Evolutionary conservation across 2,329 filamentous ascomycete species (phyloP).

Genomic region (Teratosphaeria nubilosa): DNA sequence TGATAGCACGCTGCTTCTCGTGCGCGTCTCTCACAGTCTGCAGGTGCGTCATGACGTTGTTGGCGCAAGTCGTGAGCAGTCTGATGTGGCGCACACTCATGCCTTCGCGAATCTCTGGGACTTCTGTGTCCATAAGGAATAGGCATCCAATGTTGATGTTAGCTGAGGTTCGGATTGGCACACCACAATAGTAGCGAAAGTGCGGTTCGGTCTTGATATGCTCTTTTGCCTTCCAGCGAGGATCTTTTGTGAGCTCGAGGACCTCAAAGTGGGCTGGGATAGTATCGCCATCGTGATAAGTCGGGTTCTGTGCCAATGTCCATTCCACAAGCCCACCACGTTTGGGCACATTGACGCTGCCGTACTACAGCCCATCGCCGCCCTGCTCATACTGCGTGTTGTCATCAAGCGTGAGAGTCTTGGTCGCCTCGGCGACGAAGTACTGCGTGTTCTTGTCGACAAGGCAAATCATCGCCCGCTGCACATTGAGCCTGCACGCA

Average conservation of each 20-base stretch:
- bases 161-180: conserved; percentile 24
- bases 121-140: conserved; percentile 17
- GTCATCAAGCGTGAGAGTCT: conserved; percentile 31
- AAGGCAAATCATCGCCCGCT: conserved; percentile 42
- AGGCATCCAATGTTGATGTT: conserved; percentile 25
- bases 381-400: conserved; percentile 12
- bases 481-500: conserved; percentile 37
- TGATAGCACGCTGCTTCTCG: conserved; percentile 18
- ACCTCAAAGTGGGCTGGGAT: conserved; percentile 28
- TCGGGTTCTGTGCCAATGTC: conserved; percentile 29
- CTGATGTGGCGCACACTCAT: background rate
- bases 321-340: conserved; percentile 49
- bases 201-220: conserved; percentile 22
- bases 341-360: conserved; percentile 46
- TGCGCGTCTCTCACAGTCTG: conserved; percentile 25
- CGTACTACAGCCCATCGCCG: conserved; percentile 26
- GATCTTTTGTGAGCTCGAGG: conserved; percentile 21
- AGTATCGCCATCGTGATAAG: conserved; percentile 12
- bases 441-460: conserved; percentile 41
- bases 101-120: background rate
- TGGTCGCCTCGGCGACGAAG: conserved; percentile 44
- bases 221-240: conserved; percentile 18
- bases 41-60: conserved; percentile 30
- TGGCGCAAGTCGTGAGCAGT: background rate
- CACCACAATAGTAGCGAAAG: conserved; percentile 25